These are phyloP conservation scores for Graphilbum sp. DNA, from an alignment of 2,329 filamentous ascomycete genomes.

Conservation along the genomic window DNA sequence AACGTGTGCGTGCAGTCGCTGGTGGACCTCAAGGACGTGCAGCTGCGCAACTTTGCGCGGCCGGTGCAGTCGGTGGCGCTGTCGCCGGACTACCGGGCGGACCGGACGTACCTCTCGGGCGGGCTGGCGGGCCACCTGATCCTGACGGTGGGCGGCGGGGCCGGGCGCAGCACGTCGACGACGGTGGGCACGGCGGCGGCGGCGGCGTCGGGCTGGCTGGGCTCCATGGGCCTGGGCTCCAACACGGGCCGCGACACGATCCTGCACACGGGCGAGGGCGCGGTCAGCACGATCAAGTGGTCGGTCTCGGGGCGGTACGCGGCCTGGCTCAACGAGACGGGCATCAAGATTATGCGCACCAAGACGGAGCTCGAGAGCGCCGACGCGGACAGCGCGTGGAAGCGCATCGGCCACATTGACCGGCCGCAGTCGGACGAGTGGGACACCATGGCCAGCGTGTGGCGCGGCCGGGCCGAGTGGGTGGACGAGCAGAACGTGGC, in stretches of 20 bases:
- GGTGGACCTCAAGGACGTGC: constrained; percentile 75
- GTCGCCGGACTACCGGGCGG: constrained; percentile 87
- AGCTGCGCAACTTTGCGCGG: constrained; percentile 80
- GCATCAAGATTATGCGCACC: constrained; percentile 94
- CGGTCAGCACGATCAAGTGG: constrained; percentile 87
- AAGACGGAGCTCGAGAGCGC: constrained; percentile 63
- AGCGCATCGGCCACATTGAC: constrained; percentile 81
- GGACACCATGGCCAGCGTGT: constrained; percentile 93
- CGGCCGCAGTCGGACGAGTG: constrained; percentile 73
- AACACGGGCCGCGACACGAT: constrained; percentile 73
- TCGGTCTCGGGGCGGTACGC: constrained; percentile 84
- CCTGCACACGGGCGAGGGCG: constrained; percentile 81
- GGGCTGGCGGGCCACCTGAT: constrained; percentile 79
- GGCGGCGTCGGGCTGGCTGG: constrained; percentile 78
- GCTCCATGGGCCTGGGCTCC: constrained; percentile 64
- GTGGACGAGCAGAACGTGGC: too few relatives aligned
- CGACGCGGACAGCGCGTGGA: constrained; percentile 78
- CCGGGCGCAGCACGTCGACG: constrained; percentile 73
- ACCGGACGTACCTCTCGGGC: constrained; percentile 79
- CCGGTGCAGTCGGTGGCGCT: constrained; percentile 83
- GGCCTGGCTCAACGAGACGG: constrained; percentile 90
- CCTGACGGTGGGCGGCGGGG: constrained; percentile 64
- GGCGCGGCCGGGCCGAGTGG: constrained; percentile 89
- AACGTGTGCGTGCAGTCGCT: constrained; percentile 87
- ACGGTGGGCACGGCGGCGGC: constrained; percentile 72